Evolutionary conservation across 768 basidiomycete genomes (phyloP).

Genomic region (Saitozyma podzolica): DNA sequence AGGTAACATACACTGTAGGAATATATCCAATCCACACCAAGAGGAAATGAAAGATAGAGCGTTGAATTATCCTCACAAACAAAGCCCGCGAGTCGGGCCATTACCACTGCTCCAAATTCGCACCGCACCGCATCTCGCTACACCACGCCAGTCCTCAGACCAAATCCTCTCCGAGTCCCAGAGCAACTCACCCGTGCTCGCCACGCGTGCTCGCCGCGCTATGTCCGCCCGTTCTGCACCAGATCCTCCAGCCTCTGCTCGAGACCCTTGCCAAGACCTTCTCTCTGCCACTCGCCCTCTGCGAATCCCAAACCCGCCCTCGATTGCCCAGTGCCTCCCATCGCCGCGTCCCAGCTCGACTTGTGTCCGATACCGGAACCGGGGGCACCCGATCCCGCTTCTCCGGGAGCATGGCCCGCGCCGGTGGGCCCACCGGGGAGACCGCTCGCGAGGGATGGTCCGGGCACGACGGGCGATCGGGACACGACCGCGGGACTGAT

Average conservation of each 20-base stretch:
- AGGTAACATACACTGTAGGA: too few relatives aligned
- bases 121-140: too few relatives aligned
- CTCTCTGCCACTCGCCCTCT: constrained; percentile 84
- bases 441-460: constrained; percentile 7
- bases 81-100: too few relatives aligned
- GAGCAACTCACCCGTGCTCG: too few relatives aligned
- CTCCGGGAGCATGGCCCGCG: neutral
- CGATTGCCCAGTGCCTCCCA: constrained; percentile 27
- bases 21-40: too few relatives aligned
- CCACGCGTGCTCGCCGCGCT: too few relatives aligned
- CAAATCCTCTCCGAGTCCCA: too few relatives aligned
- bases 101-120: too few relatives aligned
- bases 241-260: constrained; percentile 74
- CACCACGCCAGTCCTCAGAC: too few relatives aligned
- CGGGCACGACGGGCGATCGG: constrained; percentile 21
- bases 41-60: too few relatives aligned
- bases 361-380: constrained; percentile 7
- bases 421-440: neutral
- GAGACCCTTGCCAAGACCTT: constrained; percentile 76
- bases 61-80: too few relatives aligned
- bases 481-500: constrained; percentile 30
- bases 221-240: constrained; percentile 14
- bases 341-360: constrained; percentile 46
- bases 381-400: too few relatives aligned
- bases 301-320: constrained; percentile 57